A percentile compares a stretch with the other conserved stretches of the same genome.
phyloP scores from a whole-genome alignment of 2,329 filamentous ascomycete genomes.

The Domatiomyces globalis region DNA sequence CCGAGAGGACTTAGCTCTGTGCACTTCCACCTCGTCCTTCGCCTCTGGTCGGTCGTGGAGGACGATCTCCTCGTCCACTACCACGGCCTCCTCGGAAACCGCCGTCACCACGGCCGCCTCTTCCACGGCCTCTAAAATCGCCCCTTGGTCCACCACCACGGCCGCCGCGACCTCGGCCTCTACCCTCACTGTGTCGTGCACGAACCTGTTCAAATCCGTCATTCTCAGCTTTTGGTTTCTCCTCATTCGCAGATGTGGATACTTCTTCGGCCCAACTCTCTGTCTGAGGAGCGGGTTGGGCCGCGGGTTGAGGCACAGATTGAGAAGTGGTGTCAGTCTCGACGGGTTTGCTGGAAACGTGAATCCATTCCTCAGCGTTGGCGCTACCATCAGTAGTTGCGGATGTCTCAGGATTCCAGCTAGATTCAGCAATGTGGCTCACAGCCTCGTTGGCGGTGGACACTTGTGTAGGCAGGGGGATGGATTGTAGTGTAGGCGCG shows the following conservation, averaged over 20 bases:
- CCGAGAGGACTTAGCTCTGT: constrained; percentile 6
- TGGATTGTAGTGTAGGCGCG: constrained; percentile 10
- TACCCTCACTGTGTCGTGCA: constrained; percentile 10
- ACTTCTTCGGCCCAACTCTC: constrained; percentile 77
- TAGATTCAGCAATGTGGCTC: constrained; percentile 35
- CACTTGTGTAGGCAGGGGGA: constrained; percentile 26
- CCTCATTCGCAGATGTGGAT: constrained; percentile 28
- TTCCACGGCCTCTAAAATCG: constrained; percentile 23
- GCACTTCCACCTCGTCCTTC: constrained; percentile 2
- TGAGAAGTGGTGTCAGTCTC: constrained; percentile 62
- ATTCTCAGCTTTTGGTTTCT: constrained; percentile 19
- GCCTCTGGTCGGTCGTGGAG: neutral
- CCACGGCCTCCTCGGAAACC: constrained; percentile 16
- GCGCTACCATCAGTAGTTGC: constrained; percentile 34
- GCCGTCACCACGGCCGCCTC: constrained; percentile 22
- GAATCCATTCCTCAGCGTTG: constrained; percentile 53
- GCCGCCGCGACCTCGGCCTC: constrained; percentile 26
- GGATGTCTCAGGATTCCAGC: constrained; percentile 41
- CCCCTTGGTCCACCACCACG: constrained; percentile 22
- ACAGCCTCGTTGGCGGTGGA: constrained; percentile 28
- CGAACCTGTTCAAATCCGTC: constrained; percentile 26
- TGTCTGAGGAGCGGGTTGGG: constrained; percentile 28
- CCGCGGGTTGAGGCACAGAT: constrained; percentile 32
- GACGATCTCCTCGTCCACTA: constrained; percentile 20
- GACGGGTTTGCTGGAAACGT: constrained; percentile 55